phyloP scores from a whole-genome alignment of 2,329 filamentous ascomycete genomes.

The Xylariaceae sp. region DNA sequence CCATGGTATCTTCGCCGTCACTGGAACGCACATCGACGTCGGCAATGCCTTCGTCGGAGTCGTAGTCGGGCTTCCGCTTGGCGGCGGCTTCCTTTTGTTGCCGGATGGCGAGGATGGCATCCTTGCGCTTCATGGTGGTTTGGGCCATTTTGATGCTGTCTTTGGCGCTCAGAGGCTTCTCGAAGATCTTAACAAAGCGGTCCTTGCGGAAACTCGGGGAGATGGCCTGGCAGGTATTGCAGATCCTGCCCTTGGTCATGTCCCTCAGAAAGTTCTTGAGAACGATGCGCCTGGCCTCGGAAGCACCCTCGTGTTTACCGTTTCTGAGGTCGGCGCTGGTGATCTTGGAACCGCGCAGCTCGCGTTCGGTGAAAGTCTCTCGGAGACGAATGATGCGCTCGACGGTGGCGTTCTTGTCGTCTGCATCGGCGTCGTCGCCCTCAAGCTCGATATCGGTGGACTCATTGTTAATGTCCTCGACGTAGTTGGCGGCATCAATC shows the following conservation, averaged over 20 bases:
- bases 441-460: conserved; percentile 37
- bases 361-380: conserved; percentile 67
- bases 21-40: conserved; percentile 55
- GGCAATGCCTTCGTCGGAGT: conserved; percentile 66
- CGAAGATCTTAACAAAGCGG: conserved; percentile 87
- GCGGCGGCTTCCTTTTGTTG: conserved; percentile 25
- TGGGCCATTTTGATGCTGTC: conserved; percentile 75
- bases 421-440: conserved; percentile 58
- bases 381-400: conserved; percentile 51
- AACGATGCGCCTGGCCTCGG: conserved; percentile 69
- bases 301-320: conserved; percentile 79
- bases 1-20: conserved; percentile 33
- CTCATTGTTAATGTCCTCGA: conserved; percentile 38
- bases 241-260: conserved; percentile 67
- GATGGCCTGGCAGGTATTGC: conserved; percentile 63
- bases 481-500: conserved; percentile 49
- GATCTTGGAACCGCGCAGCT: conserved; percentile 58
- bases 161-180: conserved; percentile 71
- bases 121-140: conserved; percentile 60
- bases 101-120: conserved; percentile 60
- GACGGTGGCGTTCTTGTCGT: conserved; percentile 54
- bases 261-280: conserved; percentile 78
- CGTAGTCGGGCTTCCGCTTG: conserved; percentile 37
- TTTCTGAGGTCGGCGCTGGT: conserved; percentile 47
- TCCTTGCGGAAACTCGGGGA: conserved; percentile 87